These are phyloP conservation scores for Pythium graminicola DNA, from an alignment of 352 stramenopile genomes.

Conservation along the genomic window DNA sequence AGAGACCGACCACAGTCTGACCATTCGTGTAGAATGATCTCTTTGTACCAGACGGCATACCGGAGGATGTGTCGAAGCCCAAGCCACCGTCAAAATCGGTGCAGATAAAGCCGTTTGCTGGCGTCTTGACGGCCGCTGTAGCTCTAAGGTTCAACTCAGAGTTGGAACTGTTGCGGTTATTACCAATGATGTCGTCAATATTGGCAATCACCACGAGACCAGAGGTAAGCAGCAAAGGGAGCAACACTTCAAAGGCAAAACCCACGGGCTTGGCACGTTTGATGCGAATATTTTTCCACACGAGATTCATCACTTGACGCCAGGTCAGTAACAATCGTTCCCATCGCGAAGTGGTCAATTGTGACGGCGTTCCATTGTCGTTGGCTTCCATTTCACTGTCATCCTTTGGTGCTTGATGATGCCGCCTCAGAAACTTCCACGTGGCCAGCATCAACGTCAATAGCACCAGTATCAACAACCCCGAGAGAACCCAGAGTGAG, in stretches of 20 bases:
- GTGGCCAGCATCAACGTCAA: constrained; percentile 20
- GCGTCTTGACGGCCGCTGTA: not conserved
- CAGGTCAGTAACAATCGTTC: constrained; percentile 27
- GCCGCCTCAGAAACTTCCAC: constrained; percentile 7
- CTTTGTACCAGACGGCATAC: constrained; percentile 35
- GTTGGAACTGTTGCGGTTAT: constrained; percentile 13
- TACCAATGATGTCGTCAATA: constrained; percentile 36
- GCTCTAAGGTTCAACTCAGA: constrained; percentile 12
- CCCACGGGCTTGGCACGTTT: constrained; percentile 36
- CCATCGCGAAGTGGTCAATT: constrained; percentile 19
- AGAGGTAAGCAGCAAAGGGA: constrained; percentile 44
- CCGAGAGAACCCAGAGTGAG: constrained; percentile 23
- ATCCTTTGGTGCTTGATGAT: not conserved
- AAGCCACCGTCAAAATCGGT: constrained; percentile 29
- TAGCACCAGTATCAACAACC: constrained; percentile 21
- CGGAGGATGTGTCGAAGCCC: constrained; percentile 28
- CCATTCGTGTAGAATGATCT: constrained; percentile 57
- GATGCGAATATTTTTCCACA: constrained; percentile 70
- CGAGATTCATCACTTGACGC: constrained; percentile 51
- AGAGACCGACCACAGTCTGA: constrained; percentile 25
- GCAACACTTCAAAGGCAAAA: constrained; percentile 50
- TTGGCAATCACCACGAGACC: constrained; percentile 59
- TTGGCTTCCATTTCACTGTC: constrained; percentile 1
- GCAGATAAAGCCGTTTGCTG: constrained; percentile 26
- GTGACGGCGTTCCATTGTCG: not conserved